Evolutionary conservation across 1,139 yeast genomes (phyloP), one percentile per base, ranked within the genome.

Genomic region (Debaryomyces udenii): DNA sequence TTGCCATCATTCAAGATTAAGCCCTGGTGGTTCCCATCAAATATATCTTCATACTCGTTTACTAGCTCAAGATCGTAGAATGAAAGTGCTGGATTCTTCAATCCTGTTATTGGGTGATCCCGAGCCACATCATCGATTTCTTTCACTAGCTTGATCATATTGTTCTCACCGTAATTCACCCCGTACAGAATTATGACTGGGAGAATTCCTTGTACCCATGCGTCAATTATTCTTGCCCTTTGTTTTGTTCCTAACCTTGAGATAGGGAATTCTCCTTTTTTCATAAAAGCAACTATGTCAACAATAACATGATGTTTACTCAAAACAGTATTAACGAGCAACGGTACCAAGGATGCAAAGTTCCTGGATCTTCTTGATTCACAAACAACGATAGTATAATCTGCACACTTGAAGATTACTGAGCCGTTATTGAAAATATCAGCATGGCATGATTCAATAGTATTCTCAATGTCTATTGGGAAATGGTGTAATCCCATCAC

Each of bases 401-500:
- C 95, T 10, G 91, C 90, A 38, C 94, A 84, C 57, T 87, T 90
- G 62, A 89, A 86, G 1, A 90, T 77, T 52, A 93, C 85, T 24
- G 81, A 70, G 2, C 85, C 85, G 38, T 80, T 80, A 34, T 70
- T 66, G 46, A 67, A 68, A 37, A 86, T 79, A 42, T 78, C 80
- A 5, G 76, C 54, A 55, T 86, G 91, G 37, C 83, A 74, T 2
- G 74, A 68, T 53, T 83, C 93, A 22, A 90, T 82, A 2, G 96
- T 82, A 31, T 68, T 69, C 53, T 91, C 97, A 47, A 91, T 76
- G 60, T 91, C 98, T 26, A 75, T 67, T 1, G 96, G 96, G 70
- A 93, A 93, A 61, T 89, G 96, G 55, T 88, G 91, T 49, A 93
- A 68, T 0, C 99, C 99, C 68, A 88, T 75, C 2, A 86, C 83